Evolutionary conservation across 306 rosid species (phyloP).

Genomic region (Malus domestica): DNA sequence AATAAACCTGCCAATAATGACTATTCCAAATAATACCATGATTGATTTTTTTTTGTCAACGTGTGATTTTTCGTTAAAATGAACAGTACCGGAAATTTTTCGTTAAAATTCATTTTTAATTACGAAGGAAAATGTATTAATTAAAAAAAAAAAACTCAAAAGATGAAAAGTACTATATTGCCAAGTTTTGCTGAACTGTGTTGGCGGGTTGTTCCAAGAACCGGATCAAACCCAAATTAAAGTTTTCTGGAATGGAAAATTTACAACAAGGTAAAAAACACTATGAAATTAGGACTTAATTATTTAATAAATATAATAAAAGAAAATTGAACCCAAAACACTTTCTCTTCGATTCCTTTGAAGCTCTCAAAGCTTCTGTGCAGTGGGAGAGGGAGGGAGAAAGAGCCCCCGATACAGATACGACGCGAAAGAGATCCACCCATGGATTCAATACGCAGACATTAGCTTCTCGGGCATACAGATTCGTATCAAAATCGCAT

Average conservation of each 20-base stretch:
- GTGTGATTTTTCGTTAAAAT: too few species aligned
- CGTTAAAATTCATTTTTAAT: too few species aligned
- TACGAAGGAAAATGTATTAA: too few species aligned
- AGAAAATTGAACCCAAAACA: neutral
- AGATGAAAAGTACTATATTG: neutral
- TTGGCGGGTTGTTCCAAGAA: neutral
- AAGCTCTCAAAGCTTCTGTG: slow-evolving; percentile 27
- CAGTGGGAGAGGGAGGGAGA: slow-evolving; percentile 18
- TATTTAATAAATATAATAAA: neutral
- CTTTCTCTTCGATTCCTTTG: slow-evolving; percentile 24
- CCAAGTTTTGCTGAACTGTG: neutral
- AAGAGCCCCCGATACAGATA: neutral
- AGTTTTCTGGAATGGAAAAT: neutral
- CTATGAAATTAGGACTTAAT: neutral
- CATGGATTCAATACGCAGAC: slow-evolving; percentile 19
- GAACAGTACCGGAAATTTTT: too few species aligned
- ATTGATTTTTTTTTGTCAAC: too few species aligned
- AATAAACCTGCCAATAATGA: too few species aligned
- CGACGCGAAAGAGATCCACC: slow-evolving; percentile 42
- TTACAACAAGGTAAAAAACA: neutral
- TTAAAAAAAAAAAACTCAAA: too few species aligned
- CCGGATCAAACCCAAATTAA: neutral
- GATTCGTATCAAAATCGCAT: slow-evolving; percentile 24
- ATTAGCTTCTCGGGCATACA: slow-evolving; percentile 2
- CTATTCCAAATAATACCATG: too few species aligned